These are phyloP conservation scores for Gigaspora rosea DNA, from an alignment of 192 early-diverging fungal genomes.

Conservation along the genomic window DNA sequence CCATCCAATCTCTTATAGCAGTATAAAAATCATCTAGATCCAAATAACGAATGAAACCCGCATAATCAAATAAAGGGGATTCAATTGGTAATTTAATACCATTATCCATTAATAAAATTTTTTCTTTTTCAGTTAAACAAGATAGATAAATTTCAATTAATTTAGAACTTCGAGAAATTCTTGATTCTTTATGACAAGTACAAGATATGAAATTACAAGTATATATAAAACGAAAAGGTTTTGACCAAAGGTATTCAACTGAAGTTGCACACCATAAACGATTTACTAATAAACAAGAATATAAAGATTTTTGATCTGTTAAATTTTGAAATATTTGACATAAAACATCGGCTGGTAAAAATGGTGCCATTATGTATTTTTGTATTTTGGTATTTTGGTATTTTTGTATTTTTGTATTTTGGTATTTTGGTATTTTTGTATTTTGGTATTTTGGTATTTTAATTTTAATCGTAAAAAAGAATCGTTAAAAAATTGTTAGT, in stretches of 20 bases:
- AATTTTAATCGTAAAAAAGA: too few species aligned
- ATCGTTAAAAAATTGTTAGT: too few species aligned
- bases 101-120: neutral
- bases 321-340: constrained; percentile 27
- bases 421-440: too few species aligned
- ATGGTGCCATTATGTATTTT: constrained; percentile 2
- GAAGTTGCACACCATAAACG: constrained; percentile 22
- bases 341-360: constrained; percentile 14
- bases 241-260: constrained; percentile 10
- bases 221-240: constrained; percentile 24
- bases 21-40: constrained; percentile 26
- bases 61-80: constrained; percentile 5
- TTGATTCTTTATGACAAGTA: neutral
- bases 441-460: too few species aligned
- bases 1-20: constrained; percentile 25
- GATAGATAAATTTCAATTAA: constrained; percentile 16
- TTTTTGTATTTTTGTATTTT: too few species aligned
- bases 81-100: neutral
- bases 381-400: too few species aligned
- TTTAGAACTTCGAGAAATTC: constrained; percentile 6
- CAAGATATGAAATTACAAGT: neutral
- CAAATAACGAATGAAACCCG: constrained; percentile 18
- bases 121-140: constrained; percentile 12
- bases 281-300: constrained; percentile 29
- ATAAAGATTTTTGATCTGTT: constrained; percentile 20